Evolutionary conservation across 306 rosid species (phyloP), one percentile per base, ranked within the genome.

Genomic region (Vigna unguiculata): DNA sequence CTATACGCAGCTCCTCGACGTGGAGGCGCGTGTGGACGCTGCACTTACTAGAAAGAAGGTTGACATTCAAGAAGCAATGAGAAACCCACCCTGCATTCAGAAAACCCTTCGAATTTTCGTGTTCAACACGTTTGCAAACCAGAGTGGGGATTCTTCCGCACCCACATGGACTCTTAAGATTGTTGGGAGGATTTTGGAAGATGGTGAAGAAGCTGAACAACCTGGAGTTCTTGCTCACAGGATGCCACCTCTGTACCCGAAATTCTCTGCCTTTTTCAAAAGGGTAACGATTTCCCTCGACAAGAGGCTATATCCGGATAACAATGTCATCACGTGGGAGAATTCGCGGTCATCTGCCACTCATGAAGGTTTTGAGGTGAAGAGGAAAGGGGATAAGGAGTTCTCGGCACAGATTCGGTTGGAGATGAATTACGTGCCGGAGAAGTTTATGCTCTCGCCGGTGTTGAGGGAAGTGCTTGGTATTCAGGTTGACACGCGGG

Each of bases 361-460:
- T 41, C 71, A 65, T 5, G 71, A 65, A 21, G 71, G 71, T 65
- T 65, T 65, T 21, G 71, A 65, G 9, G 71, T 65, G 32, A 65
- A 65, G 71, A 40, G 71, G 19, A 65, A 41, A 5, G 71, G 71
- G 19, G 71, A 65, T 5, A 12, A 20, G 32, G 71, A 65, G 11
- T 65, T 65, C 34, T 3, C 52, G 9, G 71, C 34, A 19, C 32
- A 21, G 25, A 65, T 65, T 40, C 71, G 71, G 19, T 13, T 65
- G 52, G 71, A 65, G 28, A 41, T 65, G 71, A 65, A 65, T 41
- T 65, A 41, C 3, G 19, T 40, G 52, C 71, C 34, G 0, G 71
- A 65, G 52, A 65, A 65, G 71, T 65, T 65, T 41, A 65, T 65
- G 71, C 52, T 65, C 0, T 65, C 71, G 7, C 71, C 52, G 3